phyloP scores from a whole-genome alignment of 179 eudicot species.

The Heliamphora pulchella region DNA sequence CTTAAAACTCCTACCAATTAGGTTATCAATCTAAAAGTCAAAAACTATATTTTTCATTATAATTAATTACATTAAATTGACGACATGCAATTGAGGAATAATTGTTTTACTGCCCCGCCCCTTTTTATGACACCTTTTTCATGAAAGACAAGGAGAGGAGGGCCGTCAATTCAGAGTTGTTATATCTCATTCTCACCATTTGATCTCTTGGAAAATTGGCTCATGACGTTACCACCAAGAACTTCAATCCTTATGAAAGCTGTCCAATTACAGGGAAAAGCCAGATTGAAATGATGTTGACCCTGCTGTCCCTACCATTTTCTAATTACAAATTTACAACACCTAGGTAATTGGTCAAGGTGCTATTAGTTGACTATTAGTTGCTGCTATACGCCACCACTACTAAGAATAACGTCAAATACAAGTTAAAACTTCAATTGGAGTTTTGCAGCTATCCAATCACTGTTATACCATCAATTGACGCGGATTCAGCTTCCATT shows the following conservation, averaged over 20 bases:
- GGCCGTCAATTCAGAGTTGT: not conserved
- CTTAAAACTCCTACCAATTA: not conserved
- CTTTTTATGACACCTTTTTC: not conserved
- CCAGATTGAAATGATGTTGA: not conserved
- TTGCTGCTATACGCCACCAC: not conserved
- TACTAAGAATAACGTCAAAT: not conserved
- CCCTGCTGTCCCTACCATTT: not conserved
- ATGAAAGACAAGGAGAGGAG: not conserved
- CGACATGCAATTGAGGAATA: not conserved
- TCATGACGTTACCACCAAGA: slow-evolving; percentile 1
- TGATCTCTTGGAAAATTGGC: not conserved
- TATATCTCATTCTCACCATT: not conserved
- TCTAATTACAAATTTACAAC: not conserved
- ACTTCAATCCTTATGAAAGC: not conserved
- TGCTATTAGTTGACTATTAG: not conserved
- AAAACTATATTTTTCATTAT: not conserved
- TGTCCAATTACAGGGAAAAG: too few relatives aligned
- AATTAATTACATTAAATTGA: not conserved
- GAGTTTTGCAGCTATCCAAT: not conserved
- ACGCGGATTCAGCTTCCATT: not conserved
- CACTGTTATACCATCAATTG: not conserved
- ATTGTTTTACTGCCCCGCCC: not conserved
- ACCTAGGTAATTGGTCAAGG: not conserved
- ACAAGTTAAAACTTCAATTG: not conserved
- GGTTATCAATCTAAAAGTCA: not conserved